phyloP scores from a whole-genome alignment of 2,329 filamentous ascomycete genomes.

The Dichotomopilus funicola region DNA sequence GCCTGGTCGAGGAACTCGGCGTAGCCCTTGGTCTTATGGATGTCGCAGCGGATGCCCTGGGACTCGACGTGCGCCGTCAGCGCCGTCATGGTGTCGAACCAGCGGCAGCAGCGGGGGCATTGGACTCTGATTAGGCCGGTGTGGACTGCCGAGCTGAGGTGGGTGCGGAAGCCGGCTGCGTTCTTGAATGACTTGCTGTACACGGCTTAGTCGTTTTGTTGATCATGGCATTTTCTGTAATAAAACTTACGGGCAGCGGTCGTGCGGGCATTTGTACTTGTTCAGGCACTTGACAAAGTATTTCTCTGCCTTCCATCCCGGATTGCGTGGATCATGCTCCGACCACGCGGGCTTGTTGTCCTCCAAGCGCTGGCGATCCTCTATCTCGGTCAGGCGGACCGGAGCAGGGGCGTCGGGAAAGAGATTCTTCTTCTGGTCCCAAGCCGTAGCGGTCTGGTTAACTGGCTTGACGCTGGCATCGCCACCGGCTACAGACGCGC shows the following conservation, averaged over 20 bases:
- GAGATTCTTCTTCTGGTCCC: constrained; percentile 24
- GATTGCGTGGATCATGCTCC: constrained; percentile 39
- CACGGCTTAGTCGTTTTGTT: neutral
- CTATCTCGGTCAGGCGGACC: constrained; percentile 17
- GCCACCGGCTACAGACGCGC: neutral
- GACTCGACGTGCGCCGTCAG: constrained; percentile 46
- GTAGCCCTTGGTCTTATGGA: constrained; percentile 37
- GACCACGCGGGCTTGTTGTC: constrained; percentile 10
- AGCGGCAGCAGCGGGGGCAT: constrained; percentile 41
- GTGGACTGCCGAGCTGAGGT: constrained; percentile 42
- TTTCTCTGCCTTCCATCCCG: constrained; percentile 39
- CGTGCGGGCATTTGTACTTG: constrained; percentile 49
- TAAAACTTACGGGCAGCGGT: constrained; percentile 41
- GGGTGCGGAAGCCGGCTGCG: constrained; percentile 29
- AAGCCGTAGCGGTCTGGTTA: constrained; percentile 16
- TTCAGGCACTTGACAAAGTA: constrained; percentile 40
- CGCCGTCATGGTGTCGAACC: constrained; percentile 36
- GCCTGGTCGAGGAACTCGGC: constrained; percentile 34
- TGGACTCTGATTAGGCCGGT: constrained; percentile 25
- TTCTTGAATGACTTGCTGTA: constrained; percentile 37
- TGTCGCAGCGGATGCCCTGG: constrained; percentile 35
- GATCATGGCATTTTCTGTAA: too few species aligned
- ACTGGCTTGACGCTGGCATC: neutral
- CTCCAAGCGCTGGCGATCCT: constrained; percentile 12
- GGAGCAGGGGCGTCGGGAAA: constrained; percentile 24